Evolutionary conservation across 2,329 filamentous ascomycete species (phyloP).

Genomic region (Ceratocystis destructans): DNA sequence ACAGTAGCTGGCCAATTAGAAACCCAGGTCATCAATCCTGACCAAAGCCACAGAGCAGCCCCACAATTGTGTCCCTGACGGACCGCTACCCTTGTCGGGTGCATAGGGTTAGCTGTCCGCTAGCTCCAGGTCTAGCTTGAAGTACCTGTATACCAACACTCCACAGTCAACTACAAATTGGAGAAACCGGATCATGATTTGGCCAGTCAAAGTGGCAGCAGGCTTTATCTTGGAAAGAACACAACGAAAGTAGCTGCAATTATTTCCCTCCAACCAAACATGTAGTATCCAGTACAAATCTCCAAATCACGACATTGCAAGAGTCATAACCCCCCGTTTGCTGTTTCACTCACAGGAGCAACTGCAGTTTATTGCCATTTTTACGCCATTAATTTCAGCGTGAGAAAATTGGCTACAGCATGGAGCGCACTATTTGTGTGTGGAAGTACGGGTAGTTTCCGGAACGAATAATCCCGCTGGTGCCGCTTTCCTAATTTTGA

Average conservation of each 20-base stretch:
- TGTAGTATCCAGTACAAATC: not conserved
- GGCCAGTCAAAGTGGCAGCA: not conserved
- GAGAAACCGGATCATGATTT: not conserved
- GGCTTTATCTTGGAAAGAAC: no score
- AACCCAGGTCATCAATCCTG: not conserved
- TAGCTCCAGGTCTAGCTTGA: not conserved
- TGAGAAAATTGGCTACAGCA: not conserved
- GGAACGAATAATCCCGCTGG: not conserved
- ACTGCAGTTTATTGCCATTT: not conserved
- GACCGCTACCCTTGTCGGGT: not conserved
- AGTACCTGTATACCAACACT: not conserved
- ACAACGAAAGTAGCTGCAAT: not conserved
- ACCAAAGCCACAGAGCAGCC: not conserved
- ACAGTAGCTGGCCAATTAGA: not conserved
- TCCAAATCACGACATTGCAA: not conserved
- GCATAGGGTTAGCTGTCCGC: not conserved
- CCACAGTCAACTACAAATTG: constrained; percentile 1
- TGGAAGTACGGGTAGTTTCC: not conserved
- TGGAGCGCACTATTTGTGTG: not conserved
- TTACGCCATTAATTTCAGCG: not conserved
- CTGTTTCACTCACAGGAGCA: not conserved
- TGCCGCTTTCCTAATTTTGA: not conserved
- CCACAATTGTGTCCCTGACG: constrained; percentile 7
- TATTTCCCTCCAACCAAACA: not conserved
- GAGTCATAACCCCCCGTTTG: not conserved